Base-by-base conservation (phyloP, 257 asterid genomes). In the Capsicum chinense region DNA sequence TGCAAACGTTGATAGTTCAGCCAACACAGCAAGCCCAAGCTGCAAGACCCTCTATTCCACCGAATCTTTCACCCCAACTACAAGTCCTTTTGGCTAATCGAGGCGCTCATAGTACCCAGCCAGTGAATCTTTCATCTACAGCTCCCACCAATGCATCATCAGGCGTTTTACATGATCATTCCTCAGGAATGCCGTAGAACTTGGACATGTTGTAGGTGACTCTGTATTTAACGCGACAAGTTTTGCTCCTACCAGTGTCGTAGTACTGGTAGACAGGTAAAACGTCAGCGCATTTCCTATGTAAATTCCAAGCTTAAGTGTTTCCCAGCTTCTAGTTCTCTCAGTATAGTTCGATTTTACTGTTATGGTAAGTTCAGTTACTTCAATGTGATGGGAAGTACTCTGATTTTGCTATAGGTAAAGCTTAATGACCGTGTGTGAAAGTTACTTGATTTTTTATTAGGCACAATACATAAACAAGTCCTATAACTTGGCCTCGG, bases 21-120 rank as follows among this genome's bases (percentile, higher is more conserved):
- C 94, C 97, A 79, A 89, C 76, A 59, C 94, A 86, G 79, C 91
- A 88, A 64, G 81, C 89, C 80, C 95, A 90, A 86, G 83, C 87
- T 81, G 83, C 86, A 37, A 76, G 83, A 59, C 90, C 95, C 35
- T 83, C 82, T 64, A 80, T 82, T 44, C 86, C 88, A 9, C 59
- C 87, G 73, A 71, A 71, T 82, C 86, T 86, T 37, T 81, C 86
- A 10, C 63, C 91, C 7, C 89, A 85, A 42, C 47, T 88, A 82
- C 90, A 88, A 26, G 78, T 83, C 26, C 64, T 70, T 50, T 42
- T 84, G 88, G 89, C 91, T 14, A 87, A 85, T 62, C 83, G 86
- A 83, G 83, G 83, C 13, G 81, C 86, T 48, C 83, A 81, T 71
- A 86, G 83, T 42, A 79, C 84, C 8, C 84, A 58, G 9, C 85